Percentiles rank a stretch among this genome's conserved stretches.
phyloP scores from a whole-genome alignment of 2,329 filamentous ascomycete genomes.

The Immersiporthe knoxdaviesiana region DNA sequence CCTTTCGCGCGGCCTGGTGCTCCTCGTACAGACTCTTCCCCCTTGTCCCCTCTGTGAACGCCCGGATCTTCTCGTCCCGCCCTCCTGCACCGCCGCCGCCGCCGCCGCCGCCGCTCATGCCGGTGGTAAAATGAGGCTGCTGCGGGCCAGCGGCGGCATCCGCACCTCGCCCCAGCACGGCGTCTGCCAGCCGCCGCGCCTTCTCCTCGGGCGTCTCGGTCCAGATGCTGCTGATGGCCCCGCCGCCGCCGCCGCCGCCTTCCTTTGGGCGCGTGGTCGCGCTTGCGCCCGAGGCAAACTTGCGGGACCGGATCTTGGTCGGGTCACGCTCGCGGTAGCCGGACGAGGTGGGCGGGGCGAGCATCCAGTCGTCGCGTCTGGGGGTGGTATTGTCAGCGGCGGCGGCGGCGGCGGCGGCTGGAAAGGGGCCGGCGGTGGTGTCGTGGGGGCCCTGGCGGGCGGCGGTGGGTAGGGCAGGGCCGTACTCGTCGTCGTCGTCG shows the following conservation, averaged over 20 bases:
- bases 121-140: constrained; percentile 14
- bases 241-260: constrained; percentile 39
- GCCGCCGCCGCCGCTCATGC: constrained; percentile 37
- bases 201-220: constrained; percentile 92
- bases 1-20: constrained; percentile 49
- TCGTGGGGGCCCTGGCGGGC: constrained; percentile 36
- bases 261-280: constrained; percentile 36
- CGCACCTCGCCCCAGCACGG: constrained; percentile 73
- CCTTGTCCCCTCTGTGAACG: constrained; percentile 57
- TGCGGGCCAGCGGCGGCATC: constrained; percentile 39
- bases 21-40: constrained; percentile 64
- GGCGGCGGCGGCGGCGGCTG: constrained; percentile 37
- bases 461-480: constrained; percentile 60
- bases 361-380: constrained; percentile 85
- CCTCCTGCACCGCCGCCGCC: constrained; percentile 40
- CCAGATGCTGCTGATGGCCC: constrained; percentile 74
- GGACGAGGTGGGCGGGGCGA: constrained; percentile 65
- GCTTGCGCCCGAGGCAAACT: constrained; percentile 69
- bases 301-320: constrained; percentile 78
- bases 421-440: constrained; percentile 41
- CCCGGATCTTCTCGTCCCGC: constrained; percentile 60
- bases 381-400: constrained; percentile 50
- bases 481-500: constrained; percentile 61
- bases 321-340: constrained; percentile 71
- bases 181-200: constrained; percentile 75